Evolutionary conservation across 768 basidiomycete species (phyloP).

Genomic region (Naganishia antarctica): DNA sequence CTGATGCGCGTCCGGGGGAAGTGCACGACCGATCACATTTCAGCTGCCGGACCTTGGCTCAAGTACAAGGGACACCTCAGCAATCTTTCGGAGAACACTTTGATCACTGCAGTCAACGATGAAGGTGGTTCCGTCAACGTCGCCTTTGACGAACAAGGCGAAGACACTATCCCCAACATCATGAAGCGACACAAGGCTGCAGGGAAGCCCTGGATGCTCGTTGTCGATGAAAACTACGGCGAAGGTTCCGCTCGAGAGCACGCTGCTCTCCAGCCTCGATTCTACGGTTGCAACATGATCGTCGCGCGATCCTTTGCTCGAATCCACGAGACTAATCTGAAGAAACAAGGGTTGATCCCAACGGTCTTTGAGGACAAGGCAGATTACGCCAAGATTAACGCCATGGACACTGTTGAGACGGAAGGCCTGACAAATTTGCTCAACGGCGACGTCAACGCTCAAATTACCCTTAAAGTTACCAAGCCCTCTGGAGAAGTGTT

Average conservation of each 20-base stretch:
- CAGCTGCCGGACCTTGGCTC: conserved; percentile 95
- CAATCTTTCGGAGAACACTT: conserved; percentile 91
- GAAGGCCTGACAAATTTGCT: conserved; percentile 67
- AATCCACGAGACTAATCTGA: conserved; percentile 96
- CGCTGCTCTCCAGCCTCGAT: conserved; percentile 91
- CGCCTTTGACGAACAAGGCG: conserved; percentile 68
- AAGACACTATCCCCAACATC: conserved; percentile 80
- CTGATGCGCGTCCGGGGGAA: conserved; percentile 92
- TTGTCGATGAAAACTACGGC: conserved; percentile 85
- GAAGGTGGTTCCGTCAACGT: conserved; percentile 89
- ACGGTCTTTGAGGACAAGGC: conserved; percentile 84
- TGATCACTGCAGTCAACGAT: conserved; percentile 92
- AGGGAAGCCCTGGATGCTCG: conserved; percentile 80
- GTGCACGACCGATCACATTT: conserved; percentile 98
- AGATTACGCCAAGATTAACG: conserved; percentile 76
- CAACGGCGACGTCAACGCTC: conserved; percentile 47
- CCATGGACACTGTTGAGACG: conserved; percentile 75
- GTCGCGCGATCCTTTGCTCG: conserved; percentile 91
- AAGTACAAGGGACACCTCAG: conserved; percentile 95
- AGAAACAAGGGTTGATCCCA: conserved; percentile 98
- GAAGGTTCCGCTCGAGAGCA: conserved; percentile 98
- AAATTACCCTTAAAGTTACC: conserved; percentile 60
- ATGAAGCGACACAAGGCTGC: conserved; percentile 83
- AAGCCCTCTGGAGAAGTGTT: conserved; percentile 61
- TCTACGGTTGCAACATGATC: conserved; percentile 84